Evolutionary conservation across 2,329 filamentous ascomycete genomes (phyloP).

Genomic region (Ophiosphaerella herpotricha): DNA sequence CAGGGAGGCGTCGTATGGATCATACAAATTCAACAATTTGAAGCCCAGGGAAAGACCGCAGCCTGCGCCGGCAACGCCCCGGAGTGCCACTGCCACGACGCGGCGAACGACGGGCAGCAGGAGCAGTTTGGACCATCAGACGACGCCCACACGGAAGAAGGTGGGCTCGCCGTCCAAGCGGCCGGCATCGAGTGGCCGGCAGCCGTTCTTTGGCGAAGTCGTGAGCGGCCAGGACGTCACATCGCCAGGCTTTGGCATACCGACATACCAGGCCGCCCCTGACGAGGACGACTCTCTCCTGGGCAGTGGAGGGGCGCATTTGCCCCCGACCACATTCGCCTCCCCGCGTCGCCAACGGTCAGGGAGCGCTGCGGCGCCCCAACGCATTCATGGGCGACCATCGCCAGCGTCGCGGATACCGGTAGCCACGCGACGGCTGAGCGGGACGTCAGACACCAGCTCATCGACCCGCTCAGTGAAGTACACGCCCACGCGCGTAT

Average conservation of each 20-base stretch:
- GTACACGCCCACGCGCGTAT: slow-evolving; percentile 29
- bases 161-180: slow-evolving; percentile 27
- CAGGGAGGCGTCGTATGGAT: slow-evolving; percentile 39
- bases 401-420: slow-evolving; percentile 43
- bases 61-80: slow-evolving; percentile 37
- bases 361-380: slow-evolving; percentile 22
- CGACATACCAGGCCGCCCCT: slow-evolving; percentile 24
- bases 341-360: slow-evolving; percentile 24
- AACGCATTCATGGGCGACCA: slow-evolving; percentile 18
- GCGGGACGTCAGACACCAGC: slow-evolving; percentile 41
- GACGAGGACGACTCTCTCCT: slow-evolving; percentile 15
- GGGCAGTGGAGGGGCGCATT: slow-evolving; percentile 10
- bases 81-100: slow-evolving; percentile 10
- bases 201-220: slow-evolving; percentile 45
- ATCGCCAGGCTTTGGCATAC: slow-evolving; percentile 42
- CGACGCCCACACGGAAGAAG: slow-evolving; percentile 30
- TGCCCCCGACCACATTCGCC: slow-evolving; percentile 19
- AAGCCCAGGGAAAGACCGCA: slow-evolving; percentile 44
- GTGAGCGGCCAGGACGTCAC: slow-evolving; percentile 36
- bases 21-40: slow-evolving; percentile 44
- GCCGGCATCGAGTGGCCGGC: slow-evolving; percentile 28
- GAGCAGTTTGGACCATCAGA: slow-evolving; percentile 30
- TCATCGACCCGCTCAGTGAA: slow-evolving; percentile 42
- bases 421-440: slow-evolving; percentile 35
- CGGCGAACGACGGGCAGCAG: slow-evolving; percentile 33